These are phyloP conservation scores for Mycena haematopus DNA, from an alignment of 768 basidiomycete genomes.

Conservation along the genomic window DNA sequence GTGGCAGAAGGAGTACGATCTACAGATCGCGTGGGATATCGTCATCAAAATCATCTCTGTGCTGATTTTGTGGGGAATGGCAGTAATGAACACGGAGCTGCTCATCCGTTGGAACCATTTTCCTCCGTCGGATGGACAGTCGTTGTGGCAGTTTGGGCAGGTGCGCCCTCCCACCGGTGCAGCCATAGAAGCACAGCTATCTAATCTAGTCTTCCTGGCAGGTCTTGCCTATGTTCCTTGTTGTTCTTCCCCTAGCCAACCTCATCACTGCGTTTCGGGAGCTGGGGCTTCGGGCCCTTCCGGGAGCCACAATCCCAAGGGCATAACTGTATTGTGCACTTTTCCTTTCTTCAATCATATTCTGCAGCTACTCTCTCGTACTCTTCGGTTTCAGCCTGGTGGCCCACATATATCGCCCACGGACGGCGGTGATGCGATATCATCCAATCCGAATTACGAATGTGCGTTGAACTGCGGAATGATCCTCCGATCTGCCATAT, in stretches of 20 bases:
- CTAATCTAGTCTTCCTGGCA: background rate
- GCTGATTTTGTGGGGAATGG: slow-evolving; percentile 24
- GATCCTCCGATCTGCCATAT: too few species aligned
- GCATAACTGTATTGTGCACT: too few species aligned
- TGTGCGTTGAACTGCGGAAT: too few species aligned
- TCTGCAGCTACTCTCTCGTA: too few species aligned
- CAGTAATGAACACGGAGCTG: slow-evolving; percentile 33
- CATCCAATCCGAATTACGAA: too few species aligned
- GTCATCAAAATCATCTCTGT: slow-evolving; percentile 27
- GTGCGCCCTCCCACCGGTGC: background rate
- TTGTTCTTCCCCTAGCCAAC: slow-evolving; percentile 27
- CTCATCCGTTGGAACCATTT: slow-evolving; percentile 28
- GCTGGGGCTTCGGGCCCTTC: slow-evolving; percentile 22
- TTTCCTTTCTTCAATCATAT: too few species aligned
- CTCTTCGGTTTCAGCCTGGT: too few species aligned
- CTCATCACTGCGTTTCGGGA: slow-evolving; percentile 26
- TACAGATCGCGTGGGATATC: slow-evolving; percentile 27
- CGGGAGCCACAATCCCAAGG: background rate
- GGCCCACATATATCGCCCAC: too few species aligned
- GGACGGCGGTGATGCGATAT: too few species aligned
- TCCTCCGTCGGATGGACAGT: background rate
- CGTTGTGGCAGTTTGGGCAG: slow-evolving; percentile 33
- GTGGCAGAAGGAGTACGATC: slow-evolving; percentile 24
- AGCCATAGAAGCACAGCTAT: too few species aligned
- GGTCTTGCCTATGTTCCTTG: slow-evolving; percentile 33